These are phyloP conservation scores for Misopates orontium DNA, from an alignment of 257 asterid genomes.

Conservation along the genomic window DNA sequence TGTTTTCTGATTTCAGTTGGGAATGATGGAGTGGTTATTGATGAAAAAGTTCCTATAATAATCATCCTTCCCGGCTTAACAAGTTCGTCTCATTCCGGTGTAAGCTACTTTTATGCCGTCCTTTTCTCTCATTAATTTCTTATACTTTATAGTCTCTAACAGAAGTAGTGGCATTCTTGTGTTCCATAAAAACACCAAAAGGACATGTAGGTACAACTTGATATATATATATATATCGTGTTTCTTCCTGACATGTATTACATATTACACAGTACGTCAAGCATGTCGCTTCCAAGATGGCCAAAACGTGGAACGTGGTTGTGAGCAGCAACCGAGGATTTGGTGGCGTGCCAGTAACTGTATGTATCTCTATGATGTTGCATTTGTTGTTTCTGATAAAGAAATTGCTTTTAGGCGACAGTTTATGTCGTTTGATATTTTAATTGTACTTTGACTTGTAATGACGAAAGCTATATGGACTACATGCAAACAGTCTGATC, in stretches of 20 bases:
- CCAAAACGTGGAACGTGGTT: constrained; percentile 47
- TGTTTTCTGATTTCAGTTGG: constrained; percentile 31
- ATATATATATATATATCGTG: too few relatives aligned
- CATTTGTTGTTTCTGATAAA: too few relatives aligned
- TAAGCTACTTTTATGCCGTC: constrained; percentile 30
- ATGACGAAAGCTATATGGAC: constrained; percentile 6
- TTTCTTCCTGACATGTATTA: too few relatives aligned
- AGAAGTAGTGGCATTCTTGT: too few relatives aligned
- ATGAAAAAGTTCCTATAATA: constrained; percentile 42
- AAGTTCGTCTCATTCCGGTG: constrained; percentile 54
- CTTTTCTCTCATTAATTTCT: too few relatives aligned
- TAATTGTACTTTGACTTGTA: neutral
- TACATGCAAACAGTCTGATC: constrained; percentile 49
- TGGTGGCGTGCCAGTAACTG: constrained; percentile 65
- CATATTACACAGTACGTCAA: constrained; percentile 47
- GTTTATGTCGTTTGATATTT: neutral
- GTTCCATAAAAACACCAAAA: too few relatives aligned
- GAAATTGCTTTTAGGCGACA: too few relatives aligned
- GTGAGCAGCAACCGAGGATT: constrained; percentile 68
- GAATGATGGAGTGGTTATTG: constrained; percentile 31
- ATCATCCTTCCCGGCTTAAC: constrained; percentile 61
- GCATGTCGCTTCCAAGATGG: constrained; percentile 54
- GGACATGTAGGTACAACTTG: too few relatives aligned
- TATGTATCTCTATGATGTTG: constrained; percentile 30
- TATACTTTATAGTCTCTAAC: too few relatives aligned